Evolutionary conservation across 2,329 filamentous ascomycete genomes (phyloP).

Genomic region (Colletotrichum lupini): DNA sequence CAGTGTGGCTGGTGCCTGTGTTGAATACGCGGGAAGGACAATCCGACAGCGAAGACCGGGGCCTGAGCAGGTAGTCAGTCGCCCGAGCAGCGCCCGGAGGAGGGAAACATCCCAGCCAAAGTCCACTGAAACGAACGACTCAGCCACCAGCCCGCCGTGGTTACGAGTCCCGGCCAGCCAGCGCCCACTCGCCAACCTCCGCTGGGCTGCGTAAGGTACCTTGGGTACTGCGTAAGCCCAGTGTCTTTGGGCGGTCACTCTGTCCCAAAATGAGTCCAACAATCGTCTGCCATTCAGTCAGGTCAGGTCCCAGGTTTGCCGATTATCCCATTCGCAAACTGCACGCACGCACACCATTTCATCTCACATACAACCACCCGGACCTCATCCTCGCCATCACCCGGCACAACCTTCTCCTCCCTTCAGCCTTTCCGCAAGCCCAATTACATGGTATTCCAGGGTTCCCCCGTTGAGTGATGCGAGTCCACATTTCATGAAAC

Average conservation of each 20-base stretch:
- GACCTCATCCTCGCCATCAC: constrained; percentile 6
- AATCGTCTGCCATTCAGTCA: constrained; percentile 23
- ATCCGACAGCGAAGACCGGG: not conserved
- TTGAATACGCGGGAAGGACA: not conserved
- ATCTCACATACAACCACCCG: constrained; percentile 21
- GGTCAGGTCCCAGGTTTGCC: constrained; percentile 14
- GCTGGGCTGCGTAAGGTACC: constrained; percentile 5
- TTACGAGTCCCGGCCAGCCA: constrained; percentile 14
- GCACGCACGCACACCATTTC: constrained; percentile 12
- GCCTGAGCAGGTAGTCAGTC: constrained; percentile 14
- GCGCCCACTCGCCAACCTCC: not conserved
- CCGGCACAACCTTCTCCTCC: constrained; percentile 18
- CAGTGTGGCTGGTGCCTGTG: constrained; percentile 20
- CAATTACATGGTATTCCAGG: constrained; percentile 18
- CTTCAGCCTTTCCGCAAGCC: constrained; percentile 8
- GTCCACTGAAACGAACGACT: constrained; percentile 34
- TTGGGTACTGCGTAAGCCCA: not conserved
- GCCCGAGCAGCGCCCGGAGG: constrained; percentile 29
- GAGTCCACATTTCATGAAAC: constrained; percentile 37
- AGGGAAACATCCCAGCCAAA: constrained; percentile 19
- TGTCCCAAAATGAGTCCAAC: constrained; percentile 5
- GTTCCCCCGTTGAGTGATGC: constrained; percentile 27
- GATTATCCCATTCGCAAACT: constrained; percentile 20
- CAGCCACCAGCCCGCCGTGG: constrained; percentile 32
- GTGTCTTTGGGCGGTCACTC: not conserved